phyloP scores from a whole-genome alignment of 2,329 filamentous ascomycete genomes.

The Ascochyta rabiei region DNA sequence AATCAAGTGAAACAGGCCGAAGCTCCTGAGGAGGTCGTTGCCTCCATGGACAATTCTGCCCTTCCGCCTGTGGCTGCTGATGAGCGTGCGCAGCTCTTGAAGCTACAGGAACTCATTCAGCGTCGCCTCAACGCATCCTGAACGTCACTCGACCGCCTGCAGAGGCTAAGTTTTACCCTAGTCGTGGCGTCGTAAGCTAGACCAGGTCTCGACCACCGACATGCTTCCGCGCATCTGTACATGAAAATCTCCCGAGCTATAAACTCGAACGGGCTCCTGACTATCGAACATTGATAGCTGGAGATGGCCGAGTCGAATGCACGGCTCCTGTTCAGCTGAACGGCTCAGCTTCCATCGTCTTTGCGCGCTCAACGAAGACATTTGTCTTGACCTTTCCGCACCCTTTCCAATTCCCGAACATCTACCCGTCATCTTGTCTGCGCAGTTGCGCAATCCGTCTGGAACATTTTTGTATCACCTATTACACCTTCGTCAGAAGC shows the following conservation, averaged over 20 bases:
- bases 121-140: slow-evolving; percentile 34
- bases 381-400: slow-evolving; percentile 13
- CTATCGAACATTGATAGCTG: not conserved
- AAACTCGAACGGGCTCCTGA: not conserved
- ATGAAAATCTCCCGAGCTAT: slow-evolving; percentile 4
- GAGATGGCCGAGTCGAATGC: not conserved
- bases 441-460: slow-evolving; percentile 4
- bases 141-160: slow-evolving; percentile 20
- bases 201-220: slow-evolving; percentile 26
- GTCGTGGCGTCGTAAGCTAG: slow-evolving; percentile 27
- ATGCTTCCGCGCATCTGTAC: slow-evolving; percentile 19
- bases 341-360: slow-evolving; percentile 11
- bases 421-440: not conserved
- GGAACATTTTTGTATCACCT: slow-evolving; percentile 13
- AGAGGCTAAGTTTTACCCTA: slow-evolving; percentile 24
- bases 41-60: slow-evolving; percentile 35
- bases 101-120: slow-evolving; percentile 42
- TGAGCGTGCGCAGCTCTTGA: slow-evolving; percentile 40
- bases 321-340: slow-evolving; percentile 10
- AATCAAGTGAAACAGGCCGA: slow-evolving; percentile 49
- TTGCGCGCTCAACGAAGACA: slow-evolving; percentile 23
- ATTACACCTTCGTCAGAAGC: slow-evolving; percentile 8
- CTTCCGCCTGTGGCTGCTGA: slow-evolving; percentile 31
- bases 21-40: slow-evolving; percentile 45
- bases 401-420: slow-evolving; percentile 2